Percentiles rank a stretch among this genome's conserved stretches.
phyloP scores from a whole-genome alignment of 257 asterid species.

The Solanum lignicaule region DNA sequence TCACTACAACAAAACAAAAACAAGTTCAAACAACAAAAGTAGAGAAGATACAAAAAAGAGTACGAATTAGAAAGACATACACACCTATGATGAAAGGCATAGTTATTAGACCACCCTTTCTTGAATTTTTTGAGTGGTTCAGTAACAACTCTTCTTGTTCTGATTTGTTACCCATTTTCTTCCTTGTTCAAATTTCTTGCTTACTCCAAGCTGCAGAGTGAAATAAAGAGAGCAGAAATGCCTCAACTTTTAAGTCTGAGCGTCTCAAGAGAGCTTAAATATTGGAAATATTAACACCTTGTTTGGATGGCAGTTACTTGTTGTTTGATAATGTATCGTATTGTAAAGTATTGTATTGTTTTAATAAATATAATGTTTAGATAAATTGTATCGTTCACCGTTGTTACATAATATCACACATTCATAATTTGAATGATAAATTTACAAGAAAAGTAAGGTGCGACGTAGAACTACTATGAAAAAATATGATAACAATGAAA shows the following conservation, averaged over 20 bases:
- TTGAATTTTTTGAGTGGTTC: neutral
- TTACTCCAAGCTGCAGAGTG: neutral
- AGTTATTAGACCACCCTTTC: conserved; percentile 4
- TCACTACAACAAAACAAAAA: neutral
- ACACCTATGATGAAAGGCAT: conserved; percentile 5
- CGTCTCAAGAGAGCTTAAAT: neutral
- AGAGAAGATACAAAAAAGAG: neutral
- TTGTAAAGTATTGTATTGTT: no score
- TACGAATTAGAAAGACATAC: neutral
- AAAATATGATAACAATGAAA: no score
- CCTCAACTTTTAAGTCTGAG: neutral
- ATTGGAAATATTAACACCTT: neutral
- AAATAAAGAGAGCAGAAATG: no score
- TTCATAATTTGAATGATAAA: neutral
- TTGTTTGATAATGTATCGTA: no score
- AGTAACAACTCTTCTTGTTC: neutral
- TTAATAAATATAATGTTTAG: no score
- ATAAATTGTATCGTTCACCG: fast-evolving
- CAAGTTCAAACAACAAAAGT: neutral
- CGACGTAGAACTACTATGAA: no score
- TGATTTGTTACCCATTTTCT: neutral
- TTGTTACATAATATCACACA: no score
- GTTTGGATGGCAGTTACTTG: neutral
- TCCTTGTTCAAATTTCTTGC: neutral
- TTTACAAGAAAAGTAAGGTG: neutral